A percentile compares a stretch with the other conserved stretches of the same genome.
phyloP scores from a whole-genome alignment of 805 yeast genomes.

The Brettanomyces bruxellensis region DNA sequence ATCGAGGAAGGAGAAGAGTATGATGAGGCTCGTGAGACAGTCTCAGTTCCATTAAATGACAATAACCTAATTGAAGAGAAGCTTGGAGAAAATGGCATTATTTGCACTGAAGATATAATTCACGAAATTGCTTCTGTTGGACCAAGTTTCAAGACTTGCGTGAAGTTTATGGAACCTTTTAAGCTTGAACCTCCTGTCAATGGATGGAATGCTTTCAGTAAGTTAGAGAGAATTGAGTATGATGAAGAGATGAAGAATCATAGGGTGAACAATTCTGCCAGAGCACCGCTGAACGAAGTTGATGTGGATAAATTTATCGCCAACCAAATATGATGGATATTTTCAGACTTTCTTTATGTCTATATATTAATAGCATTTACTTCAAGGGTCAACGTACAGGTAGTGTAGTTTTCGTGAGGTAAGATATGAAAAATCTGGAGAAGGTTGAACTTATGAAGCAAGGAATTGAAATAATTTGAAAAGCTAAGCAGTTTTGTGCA shows the following conservation, averaged over 20 bases:
- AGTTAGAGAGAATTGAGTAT: constrained; percentile 53
- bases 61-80: constrained; percentile 68
- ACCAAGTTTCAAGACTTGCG: constrained; percentile 51
- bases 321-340: constrained; percentile 42
- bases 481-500: too few species aligned
- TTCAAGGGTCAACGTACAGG: not conserved
- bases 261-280: constrained; percentile 48
- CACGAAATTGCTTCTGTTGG: constrained; percentile 61
- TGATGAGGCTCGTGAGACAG: constrained; percentile 12
- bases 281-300: constrained; percentile 58
- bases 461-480: too few species aligned
- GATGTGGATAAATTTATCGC: constrained; percentile 65
- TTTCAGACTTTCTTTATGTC: not conserved
- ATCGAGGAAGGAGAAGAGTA: constrained; percentile 11
- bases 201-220: constrained; percentile 69
- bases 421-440: too few species aligned
- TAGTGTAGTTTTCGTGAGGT: too few species aligned
- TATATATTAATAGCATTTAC: not conserved
- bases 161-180: constrained; percentile 63
- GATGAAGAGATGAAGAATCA: constrained; percentile 40
- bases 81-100: constrained; percentile 59
- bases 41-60: constrained; percentile 52
- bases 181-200: constrained; percentile 57
- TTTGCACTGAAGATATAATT: constrained; percentile 74
- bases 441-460: too few species aligned